Conservation (phyloP, 768 basidiomycete species). For the Termitomyces sp. region DNA sequence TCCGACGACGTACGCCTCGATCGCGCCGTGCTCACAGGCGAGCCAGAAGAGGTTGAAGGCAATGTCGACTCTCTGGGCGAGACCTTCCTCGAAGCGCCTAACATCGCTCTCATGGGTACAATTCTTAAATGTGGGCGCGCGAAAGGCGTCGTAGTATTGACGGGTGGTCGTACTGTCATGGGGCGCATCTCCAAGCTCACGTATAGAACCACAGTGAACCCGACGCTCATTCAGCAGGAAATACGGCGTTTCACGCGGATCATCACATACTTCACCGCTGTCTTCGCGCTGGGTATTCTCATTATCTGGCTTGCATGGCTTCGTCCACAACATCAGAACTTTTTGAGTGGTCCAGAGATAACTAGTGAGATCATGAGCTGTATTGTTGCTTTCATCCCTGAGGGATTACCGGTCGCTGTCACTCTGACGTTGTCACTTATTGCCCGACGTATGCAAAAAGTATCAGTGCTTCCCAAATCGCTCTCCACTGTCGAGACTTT, state of each 20-base stretch:
- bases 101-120: conserved; percentile 44
- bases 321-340: conserved; percentile 30
- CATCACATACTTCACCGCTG: conserved; percentile 36
- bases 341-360: conserved; percentile 44
- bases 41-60: conserved; percentile 17
- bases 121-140: conserved; percentile 37
- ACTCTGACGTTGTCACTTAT: conserved; percentile 39
- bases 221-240: conserved; percentile 43
- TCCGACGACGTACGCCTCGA: conserved; percentile 50
- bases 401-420: conserved; percentile 50
- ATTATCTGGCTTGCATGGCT: conserved; percentile 41
- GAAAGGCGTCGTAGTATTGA: conserved; percentile 35
- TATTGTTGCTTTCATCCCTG: conserved; percentile 38
- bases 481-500: conserved; percentile 65
- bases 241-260: conserved; percentile 50
- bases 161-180: conserved; percentile 40
- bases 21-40: conserved; percentile 48
- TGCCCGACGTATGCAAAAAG: conserved; percentile 14
- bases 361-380: conserved; percentile 51
- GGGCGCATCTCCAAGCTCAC: conserved; percentile 55
- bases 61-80: conserved; percentile 41
- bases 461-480: conserved; percentile 29
- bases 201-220: conserved; percentile 37
- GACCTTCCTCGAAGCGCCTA: conserved; percentile 43
- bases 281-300: conserved; percentile 38